A percentile compares a stretch with the other conserved stretches of the same genome.
Evolutionary conservation across 1,139 yeast genomes (phyloP).

Genomic region (Candida glucosophila): DNA sequence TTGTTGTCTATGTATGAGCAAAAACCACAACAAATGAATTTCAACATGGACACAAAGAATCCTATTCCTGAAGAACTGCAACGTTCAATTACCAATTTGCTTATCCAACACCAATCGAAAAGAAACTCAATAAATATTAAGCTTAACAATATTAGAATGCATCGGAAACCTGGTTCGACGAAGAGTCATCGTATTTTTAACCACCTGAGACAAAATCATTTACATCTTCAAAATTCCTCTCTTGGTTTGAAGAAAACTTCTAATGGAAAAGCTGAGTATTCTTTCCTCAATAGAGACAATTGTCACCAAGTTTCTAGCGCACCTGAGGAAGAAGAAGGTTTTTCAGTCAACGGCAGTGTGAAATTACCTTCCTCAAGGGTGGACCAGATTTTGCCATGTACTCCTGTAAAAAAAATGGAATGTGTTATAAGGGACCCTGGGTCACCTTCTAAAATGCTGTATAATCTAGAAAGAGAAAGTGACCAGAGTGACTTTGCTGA

Average conservation of each 20-base stretch:
- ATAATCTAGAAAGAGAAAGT: conserved; percentile 1
- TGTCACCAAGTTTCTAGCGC: neutral
- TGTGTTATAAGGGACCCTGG: conserved; percentile 10
- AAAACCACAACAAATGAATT: conserved; percentile 25
- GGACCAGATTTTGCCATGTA: conserved; percentile 46
- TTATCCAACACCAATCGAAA: conserved; percentile 35
- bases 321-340: conserved; percentile 23
- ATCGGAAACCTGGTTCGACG: conserved; percentile 1
- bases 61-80: too few relatives aligned
- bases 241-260: conserved; percentile 28
- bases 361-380: conserved; percentile 42
- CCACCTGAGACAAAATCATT: conserved; percentile 20
- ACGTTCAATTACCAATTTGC: conserved; percentile 29
- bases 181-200: conserved; percentile 3
- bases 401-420: conserved; percentile 62
- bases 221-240: conserved; percentile 36
- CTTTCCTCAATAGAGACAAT: neutral
- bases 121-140: conserved; percentile 27
- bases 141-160: conserved; percentile 10
- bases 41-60: conserved; percentile 17
- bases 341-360: conserved; percentile 42
- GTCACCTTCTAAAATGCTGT: conserved; percentile 6
- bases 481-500: conserved; percentile 13
- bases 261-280: conserved; percentile 3
- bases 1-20: conserved; percentile 45